Conservation (phyloP, 2,329 filamentous ascomycete genomes). For the Fusarium citri region DNA sequence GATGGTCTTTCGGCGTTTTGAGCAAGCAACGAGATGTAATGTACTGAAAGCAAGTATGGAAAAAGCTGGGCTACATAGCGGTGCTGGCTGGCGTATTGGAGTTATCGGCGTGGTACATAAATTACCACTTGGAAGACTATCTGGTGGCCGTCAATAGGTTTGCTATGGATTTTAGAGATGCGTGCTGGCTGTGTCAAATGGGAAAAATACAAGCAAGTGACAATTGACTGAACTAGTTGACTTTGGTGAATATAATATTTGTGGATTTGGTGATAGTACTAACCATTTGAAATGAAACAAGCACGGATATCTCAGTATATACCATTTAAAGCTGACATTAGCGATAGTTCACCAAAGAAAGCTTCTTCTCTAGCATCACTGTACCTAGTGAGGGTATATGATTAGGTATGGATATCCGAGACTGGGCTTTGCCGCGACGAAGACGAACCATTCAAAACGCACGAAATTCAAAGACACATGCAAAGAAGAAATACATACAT, state of each 20-base stretch:
- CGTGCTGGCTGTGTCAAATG: not conserved
- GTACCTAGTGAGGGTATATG: not conserved
- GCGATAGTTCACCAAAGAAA: not conserved
- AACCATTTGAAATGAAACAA: not conserved
- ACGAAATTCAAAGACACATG: conserved; percentile 12
- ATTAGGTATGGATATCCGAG: not conserved
- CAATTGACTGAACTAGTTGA: not conserved
- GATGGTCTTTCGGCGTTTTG: not conserved
- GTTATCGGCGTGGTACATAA: conserved; percentile 22
- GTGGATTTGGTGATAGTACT: not conserved
- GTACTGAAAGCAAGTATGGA: not conserved
- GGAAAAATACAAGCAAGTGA: not conserved
- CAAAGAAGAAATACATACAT: not conserved
- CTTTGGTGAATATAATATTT: not conserved
- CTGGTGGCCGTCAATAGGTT: not conserved
- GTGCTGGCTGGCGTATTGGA: conserved; percentile 40
- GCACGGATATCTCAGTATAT: not conserved
- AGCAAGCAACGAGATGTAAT: conserved; percentile 8
- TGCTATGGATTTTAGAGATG: conserved; percentile 9
- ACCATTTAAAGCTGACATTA: not conserved
- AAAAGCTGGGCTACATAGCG: conserved; percentile 4
- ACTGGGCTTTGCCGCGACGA: not conserved
- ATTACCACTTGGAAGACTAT: not conserved
- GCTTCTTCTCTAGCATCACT: not conserved
- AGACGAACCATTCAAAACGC: not conserved